These are phyloP conservation scores for Kwoniella shivajii DNA, from an alignment of 1,284 basidiomycete genomes.

Conservation along the genomic window DNA sequence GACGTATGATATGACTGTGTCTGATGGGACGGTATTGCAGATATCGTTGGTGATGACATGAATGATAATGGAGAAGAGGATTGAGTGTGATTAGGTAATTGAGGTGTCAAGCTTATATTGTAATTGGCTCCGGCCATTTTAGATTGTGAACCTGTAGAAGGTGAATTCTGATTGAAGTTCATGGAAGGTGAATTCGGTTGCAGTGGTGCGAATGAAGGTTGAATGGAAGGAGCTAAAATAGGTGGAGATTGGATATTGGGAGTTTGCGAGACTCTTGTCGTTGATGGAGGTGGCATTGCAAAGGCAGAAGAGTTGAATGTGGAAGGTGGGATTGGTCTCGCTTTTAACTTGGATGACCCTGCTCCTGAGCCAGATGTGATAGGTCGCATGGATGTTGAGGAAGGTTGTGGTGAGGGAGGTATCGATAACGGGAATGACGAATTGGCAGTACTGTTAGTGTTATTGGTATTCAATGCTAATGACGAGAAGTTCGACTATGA, in stretches of 20 bases:
- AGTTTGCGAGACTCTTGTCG: no score
- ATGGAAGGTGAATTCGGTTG: constrained; percentile 18
- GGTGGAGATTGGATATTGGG: constrained; percentile 1
- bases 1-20: constrained; percentile 3
- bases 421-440: constrained; percentile 18
- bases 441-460: not conserved
- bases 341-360: constrained; percentile 34
- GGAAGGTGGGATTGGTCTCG: constrained; percentile 41
- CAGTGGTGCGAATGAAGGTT: constrained; percentile 13
- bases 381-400: not conserved
- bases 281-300: constrained; percentile 9
- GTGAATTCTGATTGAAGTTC: not conserved
- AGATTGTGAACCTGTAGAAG: not conserved
- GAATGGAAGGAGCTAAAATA: not conserved
- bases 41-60: constrained; percentile 16
- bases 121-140: constrained; percentile 45
- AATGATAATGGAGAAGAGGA: constrained; percentile 14
- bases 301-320: constrained; percentile 47
- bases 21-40: constrained; percentile 3
- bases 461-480: constrained; percentile 13
- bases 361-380: not conserved
- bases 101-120: constrained; percentile 44
- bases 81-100: constrained; percentile 22
- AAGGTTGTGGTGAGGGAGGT: constrained; percentile 2
- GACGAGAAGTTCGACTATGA: constrained; percentile 14